Percentiles rank a stretch among this genome's conserved stretches.
These are phyloP conservation scores for Pulveroboletus sp. DNA, from an alignment of 768 basidiomycete species.

Conservation along the genomic window DNA sequence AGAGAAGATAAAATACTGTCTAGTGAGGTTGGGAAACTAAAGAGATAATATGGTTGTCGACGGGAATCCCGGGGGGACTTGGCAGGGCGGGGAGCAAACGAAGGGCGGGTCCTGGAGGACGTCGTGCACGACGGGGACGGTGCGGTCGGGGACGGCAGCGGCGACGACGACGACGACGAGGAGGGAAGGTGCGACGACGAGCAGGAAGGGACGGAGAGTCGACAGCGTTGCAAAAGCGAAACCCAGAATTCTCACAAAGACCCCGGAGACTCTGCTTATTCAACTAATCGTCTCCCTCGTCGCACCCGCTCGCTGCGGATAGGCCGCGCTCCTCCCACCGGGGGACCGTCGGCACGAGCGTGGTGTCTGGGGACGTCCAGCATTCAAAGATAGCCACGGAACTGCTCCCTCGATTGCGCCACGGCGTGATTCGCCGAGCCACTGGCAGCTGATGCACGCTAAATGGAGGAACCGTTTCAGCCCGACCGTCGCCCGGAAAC, in stretches of 20 bases:
- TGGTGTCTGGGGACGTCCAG: constrained; percentile 9
- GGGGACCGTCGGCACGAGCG: too few species aligned
- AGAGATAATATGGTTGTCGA: constrained; percentile 27
- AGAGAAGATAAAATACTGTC: constrained; percentile 23
- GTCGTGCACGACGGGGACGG: constrained; percentile 24
- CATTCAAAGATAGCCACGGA: neutral
- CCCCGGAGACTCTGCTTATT: constrained; percentile 21
- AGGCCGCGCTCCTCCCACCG: too few species aligned
- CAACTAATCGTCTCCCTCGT: constrained; percentile 7
- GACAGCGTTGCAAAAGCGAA: constrained; percentile 34
- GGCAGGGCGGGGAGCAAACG: constrained; percentile 30
- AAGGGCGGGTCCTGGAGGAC: constrained; percentile 13
- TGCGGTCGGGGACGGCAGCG: constrained; percentile 17
- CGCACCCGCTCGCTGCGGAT: too few species aligned
- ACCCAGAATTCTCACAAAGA: constrained; percentile 35
- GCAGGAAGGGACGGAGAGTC: constrained; percentile 29
- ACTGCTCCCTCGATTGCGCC: neutral
- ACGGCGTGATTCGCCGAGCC: constrained; percentile 4
- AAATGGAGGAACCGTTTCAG: neutral
- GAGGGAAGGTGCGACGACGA: constrained; percentile 25
- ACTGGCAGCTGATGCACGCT: too few species aligned
- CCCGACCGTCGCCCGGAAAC: too few species aligned
- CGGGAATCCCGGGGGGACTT: constrained; percentile 7
- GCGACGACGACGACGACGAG: too few species aligned
- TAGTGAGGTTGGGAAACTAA: constrained; percentile 16